Evolutionary conservation across 31 red algal species (phyloP), one percentile per base, ranked within the genome.

Genomic region (Bonnemaisonia californica): DNA sequence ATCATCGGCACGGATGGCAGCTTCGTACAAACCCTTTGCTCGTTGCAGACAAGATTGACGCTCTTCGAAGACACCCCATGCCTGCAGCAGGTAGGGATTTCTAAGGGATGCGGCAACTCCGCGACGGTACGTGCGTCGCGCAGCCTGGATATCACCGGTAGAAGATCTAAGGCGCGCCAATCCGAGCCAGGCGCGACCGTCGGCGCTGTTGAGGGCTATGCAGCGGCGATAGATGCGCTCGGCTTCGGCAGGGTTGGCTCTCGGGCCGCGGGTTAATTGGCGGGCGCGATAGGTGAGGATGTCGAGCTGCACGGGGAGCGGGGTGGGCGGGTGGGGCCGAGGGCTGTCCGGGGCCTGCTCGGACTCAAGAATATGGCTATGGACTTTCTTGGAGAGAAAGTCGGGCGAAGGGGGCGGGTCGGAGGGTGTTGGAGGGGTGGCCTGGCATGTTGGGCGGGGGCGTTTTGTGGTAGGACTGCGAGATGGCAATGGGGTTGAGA

Each of bases 61-160:
- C 81, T 94, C 79, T 65, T 97, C 95, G 18, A 97, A 62, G 27
- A 94, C 86, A 5, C 87, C 95, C 95, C 95, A 97, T 18, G 86
- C 95, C 66, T 97, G 95, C 23, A 97, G 81, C 51, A 97, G 80
- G 78, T 86, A 71, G 7, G 91, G 56, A 62, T 93, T 93, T 60
- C 66, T 28, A 22, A 41, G 54, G 12, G 51, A 75, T 21, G 86
- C 76, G 1, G 34, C 9, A 19, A 82, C 77, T 13, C 48, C 84
- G 34, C 26, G 34, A 16, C 60, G 91, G 59, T 71, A 81, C 3
- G 54, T 54, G 4, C 35, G 9, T 13, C 77, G 41, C 16, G 83
- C 83, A 18, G 36, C 4, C 1, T 0, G 67, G 3, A 13, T 16
- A 9, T 83, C 35, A 0, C 84, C 68, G 3, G 23, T 3, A 0